phyloP scores from a whole-genome alignment of 495 filamentous ascomycete species.

The Acidiella bohemica region DNA sequence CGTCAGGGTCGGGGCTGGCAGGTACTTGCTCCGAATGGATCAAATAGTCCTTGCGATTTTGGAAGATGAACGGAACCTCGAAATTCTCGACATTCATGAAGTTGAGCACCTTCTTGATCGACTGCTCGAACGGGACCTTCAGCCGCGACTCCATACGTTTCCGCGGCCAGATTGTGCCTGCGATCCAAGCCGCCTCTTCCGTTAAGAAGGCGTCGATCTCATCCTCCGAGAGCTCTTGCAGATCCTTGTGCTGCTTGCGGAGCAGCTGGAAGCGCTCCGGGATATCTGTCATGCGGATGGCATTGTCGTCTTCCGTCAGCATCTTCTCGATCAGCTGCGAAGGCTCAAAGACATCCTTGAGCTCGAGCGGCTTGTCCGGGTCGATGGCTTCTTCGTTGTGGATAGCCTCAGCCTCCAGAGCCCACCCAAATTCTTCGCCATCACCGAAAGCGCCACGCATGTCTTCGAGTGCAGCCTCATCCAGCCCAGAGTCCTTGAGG shows the following conservation, averaged over 20 bases:
- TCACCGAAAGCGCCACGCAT: constrained; percentile 93
- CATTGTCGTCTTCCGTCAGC: constrained; percentile 87
- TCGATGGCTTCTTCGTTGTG: constrained; percentile 58
- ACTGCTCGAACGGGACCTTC: constrained; percentile 67
- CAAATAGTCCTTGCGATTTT: constrained; percentile 94
- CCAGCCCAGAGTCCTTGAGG: constrained; percentile 58
- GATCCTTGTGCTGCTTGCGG: constrained; percentile 67
- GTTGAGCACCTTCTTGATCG: constrained; percentile 83
- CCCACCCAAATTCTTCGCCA: constrained; percentile 89
- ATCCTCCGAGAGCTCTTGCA: constrained; percentile 55
- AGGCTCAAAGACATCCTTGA: constrained; percentile 96
- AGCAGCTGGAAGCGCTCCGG: constrained; percentile 91
- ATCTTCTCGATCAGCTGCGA: constrained; percentile 85
- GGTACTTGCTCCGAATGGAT: constrained; percentile 75
- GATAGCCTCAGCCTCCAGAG: constrained; percentile 65
- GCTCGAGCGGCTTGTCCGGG: constrained; percentile 58
- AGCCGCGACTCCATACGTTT: constrained; percentile 59
- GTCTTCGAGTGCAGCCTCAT: constrained; percentile 83
- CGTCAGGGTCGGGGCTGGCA: constrained; percentile 36
- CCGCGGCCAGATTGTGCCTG: constrained; percentile 71
- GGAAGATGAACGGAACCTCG: constrained; percentile 94
- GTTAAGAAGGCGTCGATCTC: constrained; percentile 43
- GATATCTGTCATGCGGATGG: constrained; percentile 71
- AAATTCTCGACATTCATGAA: constrained; percentile 85
- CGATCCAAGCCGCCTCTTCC: constrained; percentile 86